Percentiles rank a stretch among this genome's conserved stretches.
phyloP scores from a whole-genome alignment of 2,329 filamentous ascomycete genomes.

The Parasarocladium wereldwijsianum region DNA sequence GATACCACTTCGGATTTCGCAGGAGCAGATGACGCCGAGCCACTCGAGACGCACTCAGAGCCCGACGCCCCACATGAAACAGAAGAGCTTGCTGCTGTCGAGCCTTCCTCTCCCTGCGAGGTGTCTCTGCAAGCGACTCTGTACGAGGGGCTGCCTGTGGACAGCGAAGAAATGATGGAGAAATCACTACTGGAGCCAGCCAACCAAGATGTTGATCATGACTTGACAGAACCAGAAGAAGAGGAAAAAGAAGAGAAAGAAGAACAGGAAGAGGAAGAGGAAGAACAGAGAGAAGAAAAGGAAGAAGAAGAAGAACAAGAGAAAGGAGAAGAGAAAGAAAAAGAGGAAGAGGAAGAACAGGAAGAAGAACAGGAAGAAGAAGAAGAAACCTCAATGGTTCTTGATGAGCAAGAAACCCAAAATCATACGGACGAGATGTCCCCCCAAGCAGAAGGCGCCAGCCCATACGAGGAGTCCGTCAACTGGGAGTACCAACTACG shows the following conservation, averaged over 20 bases:
- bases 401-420: constrained; percentile 6
- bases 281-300: no score
- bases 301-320: constrained; percentile 8
- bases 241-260: constrained; percentile 7
- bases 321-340: constrained; percentile 6
- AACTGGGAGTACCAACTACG: constrained; percentile 24
- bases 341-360: constrained; percentile 5
- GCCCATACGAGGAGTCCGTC: neutral
- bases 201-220: neutral
- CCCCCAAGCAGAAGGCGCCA: constrained; percentile 9
- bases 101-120: constrained; percentile 5
- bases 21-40: no score
- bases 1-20: no score
- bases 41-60: no score
- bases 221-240: constrained; percentile 4
- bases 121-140: neutral
- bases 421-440: constrained; percentile 12
- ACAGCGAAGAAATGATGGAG: neutral
- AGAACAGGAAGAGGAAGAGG: constrained; percentile 8
- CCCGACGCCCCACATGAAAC: no score
- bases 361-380: constrained; percentile 9
- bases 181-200: neutral
- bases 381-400: no score
- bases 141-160: neutral
- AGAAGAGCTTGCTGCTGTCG: no score